Base-by-base conservation (phyloP, 2,329 filamentous ascomycete genomes). In the Penicillium brasilianum region DNA sequence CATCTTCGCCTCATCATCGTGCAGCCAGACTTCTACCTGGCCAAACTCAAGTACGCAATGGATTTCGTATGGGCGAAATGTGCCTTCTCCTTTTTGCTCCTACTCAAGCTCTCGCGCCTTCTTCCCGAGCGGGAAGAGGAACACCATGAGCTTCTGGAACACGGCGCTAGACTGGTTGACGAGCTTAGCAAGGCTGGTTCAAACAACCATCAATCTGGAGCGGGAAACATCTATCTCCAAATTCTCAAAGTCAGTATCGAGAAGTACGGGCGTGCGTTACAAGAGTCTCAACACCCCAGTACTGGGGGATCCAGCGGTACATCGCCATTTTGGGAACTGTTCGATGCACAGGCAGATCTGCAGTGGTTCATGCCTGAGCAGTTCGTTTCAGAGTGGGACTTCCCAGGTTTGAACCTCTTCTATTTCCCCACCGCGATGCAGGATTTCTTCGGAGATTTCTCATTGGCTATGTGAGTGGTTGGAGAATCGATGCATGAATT, bases 1-100 rank as follows among this genome's bases (percentile, higher is more conserved):
- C 84, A 86, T 58, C 75, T 86, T 3, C 74, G 78, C 4, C 78
- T 82, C 18, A 79, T 85, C 36, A 76, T 84, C 37, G 65, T 73
- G n/a, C 74, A 81, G 50, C 76, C 80, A 48, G 71, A 77, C 14
- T 68, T 74, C 1, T 86, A 86, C 64, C 78, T 86, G 9, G 78
- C 76, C 14, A 82, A 81, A 16, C 78, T 86, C 36, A 80, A 78
- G 32, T 85, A 82, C 64, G 83, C 83, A 0, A 84, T 85, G 78
- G 83, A 85, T 57, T 86, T 85, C 60, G 83, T 86, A 20, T 85
- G 84, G 83, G 84, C 83, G 0, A 86, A 86, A 68, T 83, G 82
- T 54, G 83, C 83, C 0, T 86, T 85, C 62, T 85, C 82, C n/a
- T 83, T 85, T 48, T 72, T 86, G 1, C 74, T 87, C 0, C 77